These are phyloP conservation scores for Trypethelium eluteriae DNA, from an alignment of 495 filamentous ascomycete species.

Conservation along the genomic window DNA sequence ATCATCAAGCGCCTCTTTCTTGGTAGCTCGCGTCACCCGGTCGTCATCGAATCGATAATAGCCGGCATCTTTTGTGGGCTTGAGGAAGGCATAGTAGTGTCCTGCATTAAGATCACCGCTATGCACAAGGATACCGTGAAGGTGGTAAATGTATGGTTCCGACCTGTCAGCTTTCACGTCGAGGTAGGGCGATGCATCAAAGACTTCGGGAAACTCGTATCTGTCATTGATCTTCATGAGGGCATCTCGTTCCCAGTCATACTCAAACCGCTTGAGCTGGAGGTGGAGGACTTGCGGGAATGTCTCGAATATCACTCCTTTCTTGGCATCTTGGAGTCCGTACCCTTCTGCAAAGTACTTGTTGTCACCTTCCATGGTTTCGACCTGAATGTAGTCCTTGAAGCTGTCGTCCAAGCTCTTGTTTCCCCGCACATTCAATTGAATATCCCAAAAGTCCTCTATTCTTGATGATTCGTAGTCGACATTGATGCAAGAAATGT, in stretches of 20 bases:
- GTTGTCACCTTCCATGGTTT: slow-evolving; percentile 96
- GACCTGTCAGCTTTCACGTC: slow-evolving; percentile 78
- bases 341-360: slow-evolving; percentile 90
- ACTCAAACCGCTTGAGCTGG: slow-evolving; percentile 96
- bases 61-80: slow-evolving; percentile 80
- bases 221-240: slow-evolving; percentile 99
- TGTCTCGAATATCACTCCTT: slow-evolving; percentile 92
- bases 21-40: slow-evolving; percentile 83
- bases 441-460: slow-evolving; percentile 98
- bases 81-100: slow-evolving; percentile 98
- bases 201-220: slow-evolving; percentile 91
- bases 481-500: slow-evolving; percentile 97
- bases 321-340: slow-evolving; percentile 91
- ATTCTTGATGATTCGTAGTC: slow-evolving; percentile 88
- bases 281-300: slow-evolving; percentile 94
- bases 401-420: slow-evolving; percentile 91
- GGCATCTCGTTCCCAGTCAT: slow-evolving; percentile 86
- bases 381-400: slow-evolving; percentile 89
- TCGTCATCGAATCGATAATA: slow-evolving; percentile 99
- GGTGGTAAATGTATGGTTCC: slow-evolving; percentile 80
- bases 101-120: slow-evolving; percentile 94
- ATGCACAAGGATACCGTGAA: slow-evolving; percentile 94
- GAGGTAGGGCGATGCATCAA: slow-evolving; percentile 83
- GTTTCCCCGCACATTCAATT: slow-evolving; percentile 91
- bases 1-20: slow-evolving; percentile 86